Base-by-base conservation (phyloP, 345 rosid species). In the Ceriops decandra region DNA sequence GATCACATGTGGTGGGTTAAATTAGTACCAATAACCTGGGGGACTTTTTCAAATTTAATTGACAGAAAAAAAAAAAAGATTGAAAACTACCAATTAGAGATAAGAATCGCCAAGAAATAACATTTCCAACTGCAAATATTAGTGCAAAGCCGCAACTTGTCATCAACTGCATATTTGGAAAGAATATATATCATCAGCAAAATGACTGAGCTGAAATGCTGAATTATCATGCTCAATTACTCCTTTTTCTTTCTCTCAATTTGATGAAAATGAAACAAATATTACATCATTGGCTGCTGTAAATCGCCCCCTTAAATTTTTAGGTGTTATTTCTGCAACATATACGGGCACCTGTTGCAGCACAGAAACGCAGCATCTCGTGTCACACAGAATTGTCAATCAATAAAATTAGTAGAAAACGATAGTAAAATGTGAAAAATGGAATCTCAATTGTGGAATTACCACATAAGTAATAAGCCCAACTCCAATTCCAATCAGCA, bases 401-500 rank as follows among this genome's bases (percentile, higher is more conserved):
- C 47, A 11, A 38, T 38, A 38, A 10, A 38, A 38, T 38, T 8
- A 5, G 46, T 8, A 36, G 13, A 38, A 38, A 38, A 11, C 15
- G 9, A 60, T 7, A 19, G 19, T 27, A 15, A 32, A 27, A 21
- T 20, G 16, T 54, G 5, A 47, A 51, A 28, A 26, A 28, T 64
- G 54, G 2, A 19, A 20, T 47, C 6, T 10, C n/a, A 35, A 19
- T 4, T 35, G 19, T 3, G 16, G 26, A 75, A 7, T 65, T 80
- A 85, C 83, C 85, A 66, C 80, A 70, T 85, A 85, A 67, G 54
- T 54, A 33, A 66, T 51, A 53, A 83, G 51, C 20, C 83, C 87
- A 61, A 66, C n/a, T 38, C 82, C 89, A 38, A 83, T 24, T 42
- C 87, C 85, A 2, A 77, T 28, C 2, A 56, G 81, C 7, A 76